Base-by-base conservation (phyloP, 192 early-diverging fungal species). In the Coemansia sp. region DNA sequence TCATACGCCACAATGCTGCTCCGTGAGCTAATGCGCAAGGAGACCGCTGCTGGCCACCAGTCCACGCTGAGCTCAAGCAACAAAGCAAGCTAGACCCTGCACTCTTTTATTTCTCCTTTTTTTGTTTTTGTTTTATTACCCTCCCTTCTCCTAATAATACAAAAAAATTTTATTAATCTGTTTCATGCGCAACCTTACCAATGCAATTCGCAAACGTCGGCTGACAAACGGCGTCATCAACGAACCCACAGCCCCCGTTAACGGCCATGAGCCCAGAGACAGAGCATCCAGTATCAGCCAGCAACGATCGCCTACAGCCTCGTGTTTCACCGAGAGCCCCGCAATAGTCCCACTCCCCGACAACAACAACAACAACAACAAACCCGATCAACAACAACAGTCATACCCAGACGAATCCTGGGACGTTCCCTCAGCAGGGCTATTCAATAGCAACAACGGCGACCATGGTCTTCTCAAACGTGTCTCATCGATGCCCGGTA, bases 1-100 rank as follows among this genome's bases (percentile, higher is more conserved):
- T 87, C 91, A 34, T 99, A 99, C 73, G 97, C 97, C 2, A 99
- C 97, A 0, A 97, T 99, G 95, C 88, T 90, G n/a, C 75, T 99
- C 60, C 85, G 96, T 18, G 97, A 99, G 74, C 76, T 97, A 22
- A 89, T 90, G 72, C 85, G 87, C 48, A 65, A 83, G 52, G 85
- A 88, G 38, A 90, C 90, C 10, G 84, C 87, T 7, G 62, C 86
- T 2, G 80, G 72, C 2, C 78, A 80, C 63, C 88, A 91, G 75
- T 54, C 68, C 10, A 62, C 54, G 40, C 52, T 81, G 40, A 84
- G 82, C 59, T 45, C 22, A 25, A 25, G 22, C 4, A 3, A 45
- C 12, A 12, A 63, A 16, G 55, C 42, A 45, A 42, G 6, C 40
- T 5, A 40, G 4, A 6, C 20, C 3, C 36, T 28, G 25, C 30